These are phyloP conservation scores for Camelina laxa DNA, from an alignment of 345 rosid species.

Conservation along the genomic window DNA sequence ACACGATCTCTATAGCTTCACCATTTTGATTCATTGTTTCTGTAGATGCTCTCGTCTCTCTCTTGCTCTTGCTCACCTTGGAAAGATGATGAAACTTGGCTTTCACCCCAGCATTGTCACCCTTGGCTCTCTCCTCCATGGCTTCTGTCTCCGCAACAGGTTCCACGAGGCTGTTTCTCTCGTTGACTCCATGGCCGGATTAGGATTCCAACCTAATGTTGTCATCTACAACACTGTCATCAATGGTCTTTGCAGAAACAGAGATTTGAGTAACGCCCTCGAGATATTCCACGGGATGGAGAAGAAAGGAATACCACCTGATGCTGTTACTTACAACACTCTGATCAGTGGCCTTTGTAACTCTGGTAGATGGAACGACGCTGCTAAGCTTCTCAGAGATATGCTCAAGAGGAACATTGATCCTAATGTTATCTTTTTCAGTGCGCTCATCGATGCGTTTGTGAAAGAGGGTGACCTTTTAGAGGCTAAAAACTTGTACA, in stretches of 20 bases:
- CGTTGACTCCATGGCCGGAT: not conserved
- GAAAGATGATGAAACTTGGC: constrained; percentile 37
- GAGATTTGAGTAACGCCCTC: constrained; percentile 14
- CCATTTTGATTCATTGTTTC: constrained; percentile 31
- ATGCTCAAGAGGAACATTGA: constrained; percentile 24
- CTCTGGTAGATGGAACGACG: constrained; percentile 36
- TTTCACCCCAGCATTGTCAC: constrained; percentile 33
- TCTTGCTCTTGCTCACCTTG: constrained; percentile 28
- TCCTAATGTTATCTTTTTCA: constrained; percentile 25
- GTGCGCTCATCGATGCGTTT: constrained; percentile 20
- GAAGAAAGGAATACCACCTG: constrained; percentile 18
- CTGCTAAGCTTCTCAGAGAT: constrained; percentile 16
- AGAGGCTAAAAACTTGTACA: constrained; percentile 26
- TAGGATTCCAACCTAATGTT: constrained; percentile 27
- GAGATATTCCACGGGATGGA: constrained; percentile 21
- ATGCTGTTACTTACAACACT: constrained; percentile 35
- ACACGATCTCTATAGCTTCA: constrained; percentile 36
- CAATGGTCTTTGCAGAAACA: constrained; percentile 31
- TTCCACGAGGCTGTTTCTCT: constrained; percentile 31
- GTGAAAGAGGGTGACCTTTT: constrained; percentile 16
- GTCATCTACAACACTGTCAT: constrained; percentile 37
- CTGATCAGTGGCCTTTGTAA: not conserved
- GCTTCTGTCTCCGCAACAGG: constrained; percentile 13
- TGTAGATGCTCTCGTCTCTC: constrained; percentile 28
- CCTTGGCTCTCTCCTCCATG: constrained; percentile 27